Evolutionary conservation across 495 filamentous ascomycete species (phyloP).

Genomic region (Melanomma pulvis-pyrius): DNA sequence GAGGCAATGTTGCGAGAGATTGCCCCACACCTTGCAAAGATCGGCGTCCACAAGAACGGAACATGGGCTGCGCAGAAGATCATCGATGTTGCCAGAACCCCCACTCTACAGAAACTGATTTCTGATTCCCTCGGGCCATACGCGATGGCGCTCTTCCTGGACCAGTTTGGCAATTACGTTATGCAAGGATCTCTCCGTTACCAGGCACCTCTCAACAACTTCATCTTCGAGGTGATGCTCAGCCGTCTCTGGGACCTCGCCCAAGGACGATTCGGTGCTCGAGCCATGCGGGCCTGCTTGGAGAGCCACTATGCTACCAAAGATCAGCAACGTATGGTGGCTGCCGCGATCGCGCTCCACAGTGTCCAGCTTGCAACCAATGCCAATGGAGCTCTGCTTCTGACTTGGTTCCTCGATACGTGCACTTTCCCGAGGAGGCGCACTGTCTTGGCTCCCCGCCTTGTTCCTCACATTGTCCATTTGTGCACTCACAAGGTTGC

Average conservation of each 20-base stretch:
- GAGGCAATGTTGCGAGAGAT: slow-evolving; percentile 90
- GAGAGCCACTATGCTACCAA: slow-evolving; percentile 95
- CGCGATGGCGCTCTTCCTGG: slow-evolving; percentile 86
- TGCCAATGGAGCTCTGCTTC: slow-evolving; percentile 87
- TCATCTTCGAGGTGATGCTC: slow-evolving; percentile 97
- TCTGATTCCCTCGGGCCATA: slow-evolving; percentile 82
- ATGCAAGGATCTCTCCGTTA: slow-evolving; percentile 95
- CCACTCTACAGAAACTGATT: slow-evolving; percentile 80
- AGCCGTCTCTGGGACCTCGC: slow-evolving; percentile 92
- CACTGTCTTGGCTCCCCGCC: slow-evolving; percentile 86
- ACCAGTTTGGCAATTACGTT: slow-evolving; percentile 98
- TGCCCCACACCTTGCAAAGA: slow-evolving; percentile 88
- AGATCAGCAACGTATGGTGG: slow-evolving; percentile 93
- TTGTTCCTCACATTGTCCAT: slow-evolving; percentile 95
- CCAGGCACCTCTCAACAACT: slow-evolving; percentile 83
- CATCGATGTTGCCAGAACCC: slow-evolving; percentile 89
- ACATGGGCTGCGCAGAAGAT: slow-evolving; percentile 99
- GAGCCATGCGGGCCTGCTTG: slow-evolving; percentile 94
- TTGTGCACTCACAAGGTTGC: slow-evolving; percentile 99
- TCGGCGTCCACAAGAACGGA: slow-evolving; percentile 97
- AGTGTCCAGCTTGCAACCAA: slow-evolving; percentile 97
- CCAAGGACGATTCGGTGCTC: slow-evolving; percentile 90
- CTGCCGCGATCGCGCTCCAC: slow-evolving; percentile 91
- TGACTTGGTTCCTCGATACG: slow-evolving; percentile 98
- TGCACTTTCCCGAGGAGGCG: slow-evolving; percentile 93